Conservation (phyloP, 129 eudicot species). For the Calendula officinalis region DNA sequence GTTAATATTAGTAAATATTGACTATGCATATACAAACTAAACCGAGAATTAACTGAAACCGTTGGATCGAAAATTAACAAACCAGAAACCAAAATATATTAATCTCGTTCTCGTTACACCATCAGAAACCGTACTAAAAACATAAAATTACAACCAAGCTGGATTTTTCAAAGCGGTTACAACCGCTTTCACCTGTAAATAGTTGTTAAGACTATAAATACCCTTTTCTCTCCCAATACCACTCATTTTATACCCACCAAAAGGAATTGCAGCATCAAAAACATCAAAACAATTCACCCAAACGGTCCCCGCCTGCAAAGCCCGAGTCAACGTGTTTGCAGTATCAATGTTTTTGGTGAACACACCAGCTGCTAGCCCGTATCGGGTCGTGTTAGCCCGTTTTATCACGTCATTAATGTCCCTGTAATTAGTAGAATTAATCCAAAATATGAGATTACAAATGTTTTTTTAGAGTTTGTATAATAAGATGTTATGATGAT, state of each 20-base stretch:
- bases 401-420: conserved; percentile 63
- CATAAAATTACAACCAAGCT: conserved; percentile 56
- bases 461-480: neutral
- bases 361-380: conserved; percentile 92
- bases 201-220: conserved; percentile 64
- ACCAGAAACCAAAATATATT: neutral
- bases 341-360: conserved; percentile 66
- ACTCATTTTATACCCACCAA: conserved; percentile 91
- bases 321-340: conserved; percentile 64
- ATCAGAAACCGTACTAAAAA: neutral
- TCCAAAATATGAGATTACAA: neutral
- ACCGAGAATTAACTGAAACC: neutral
- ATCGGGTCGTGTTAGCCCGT: conserved; percentile 62
- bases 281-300: conserved; percentile 82
- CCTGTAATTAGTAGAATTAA: conserved; percentile 27
- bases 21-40: neutral
- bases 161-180: conserved; percentile 66
- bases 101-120: neutral
- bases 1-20: no score
- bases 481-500: neutral
- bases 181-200: conserved; percentile 79
- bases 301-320: conserved; percentile 66
- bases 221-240: conserved; percentile 89
- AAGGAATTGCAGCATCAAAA: conserved; percentile 80
- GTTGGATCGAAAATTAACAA: conserved; percentile 20